These are phyloP conservation scores for Aurantiochytrium sp. DNA, from an alignment of 108 stramenopile species.

Conservation along the genomic window DNA sequence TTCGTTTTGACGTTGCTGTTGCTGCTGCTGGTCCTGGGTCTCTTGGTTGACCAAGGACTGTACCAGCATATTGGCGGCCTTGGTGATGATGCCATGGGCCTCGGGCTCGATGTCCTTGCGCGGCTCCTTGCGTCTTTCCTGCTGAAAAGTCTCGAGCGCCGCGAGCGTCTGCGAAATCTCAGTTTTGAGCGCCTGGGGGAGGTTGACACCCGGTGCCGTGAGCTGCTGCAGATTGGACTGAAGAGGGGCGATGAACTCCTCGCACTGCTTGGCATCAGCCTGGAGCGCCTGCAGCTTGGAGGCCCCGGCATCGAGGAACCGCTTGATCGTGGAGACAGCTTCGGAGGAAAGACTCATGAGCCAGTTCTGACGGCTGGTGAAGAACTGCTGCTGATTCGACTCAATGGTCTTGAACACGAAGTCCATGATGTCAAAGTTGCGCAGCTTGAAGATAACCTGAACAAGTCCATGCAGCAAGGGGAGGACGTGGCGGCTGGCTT, in stretches of 20 bases:
- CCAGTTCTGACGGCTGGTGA: neutral
- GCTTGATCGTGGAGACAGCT: neutral
- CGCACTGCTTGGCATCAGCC: neutral
- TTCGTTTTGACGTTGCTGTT: neutral
- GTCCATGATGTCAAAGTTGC: neutral
- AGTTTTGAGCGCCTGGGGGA: neutral
- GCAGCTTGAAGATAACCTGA: neutral
- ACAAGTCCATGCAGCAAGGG: neutral
- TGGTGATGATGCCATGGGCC: neutral
- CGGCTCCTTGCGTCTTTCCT: neutral
- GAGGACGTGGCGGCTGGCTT: neutral
- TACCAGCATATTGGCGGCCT: neutral
- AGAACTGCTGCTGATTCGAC: neutral
- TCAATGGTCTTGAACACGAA: neutral
- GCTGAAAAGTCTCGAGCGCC: neutral
- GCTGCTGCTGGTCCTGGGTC: neutral
- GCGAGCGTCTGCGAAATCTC: neutral
- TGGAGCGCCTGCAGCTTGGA: neutral
- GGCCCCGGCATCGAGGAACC: neutral
- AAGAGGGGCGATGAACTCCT: neutral
- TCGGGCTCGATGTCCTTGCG: neutral
- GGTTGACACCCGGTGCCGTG: neutral
- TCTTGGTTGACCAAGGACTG: neutral
- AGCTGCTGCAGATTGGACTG: neutral
- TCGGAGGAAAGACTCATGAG: neutral